Evolutionary conservation across 129 eudicot species (phyloP), one percentile per base, ranked within the genome.

Genomic region (Artemisia annua): DNA sequence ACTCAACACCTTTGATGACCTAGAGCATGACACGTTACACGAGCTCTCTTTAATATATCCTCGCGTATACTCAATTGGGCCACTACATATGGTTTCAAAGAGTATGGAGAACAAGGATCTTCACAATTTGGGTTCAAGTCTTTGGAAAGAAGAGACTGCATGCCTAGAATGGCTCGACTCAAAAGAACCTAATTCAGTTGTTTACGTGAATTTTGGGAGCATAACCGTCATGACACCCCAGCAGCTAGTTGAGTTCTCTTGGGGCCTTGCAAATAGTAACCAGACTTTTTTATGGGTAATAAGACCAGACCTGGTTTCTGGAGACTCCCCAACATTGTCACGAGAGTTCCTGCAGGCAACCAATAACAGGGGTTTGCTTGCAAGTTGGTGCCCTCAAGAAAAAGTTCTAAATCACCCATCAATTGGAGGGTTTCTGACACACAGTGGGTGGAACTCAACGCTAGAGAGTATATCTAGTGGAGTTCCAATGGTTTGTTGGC

Each of bases 341-440:
- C 24, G 6, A 3, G 60, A 55, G 60, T 55, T 55, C 22, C 6
- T n/a, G 17, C 18, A 55, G 19, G 60, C 12, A 5, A 55, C 60
- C 10, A 3, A 1, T 7, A 20, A 55, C 3, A 17, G 60, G 2
- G 24, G 60, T 6, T 55, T 55, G 22, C 8, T 55, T 18, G 19
- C 60, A 55, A 55, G 20, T 55, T 55, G 60, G 60, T 55, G 60
- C 60, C 60, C 60, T 55, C 60, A 55, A 55, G 10, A 55, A 20
- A 55, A 20, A 7, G 60, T 15, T 35, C 9, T 35, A 35, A 35
- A 35, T 35, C 43, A 35, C 43, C 43, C 43, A 35, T 35, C 43
- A 35, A 35, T 35, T 35, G 43, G 43, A 6, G 43, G 43, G 43
- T 35, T 35, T 35, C 43, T 35, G 43, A 35, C 43, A 35, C 43